Base-by-base conservation (phyloP, 73 alveolate species). In the Tetrahymena malaccensis region DNA sequence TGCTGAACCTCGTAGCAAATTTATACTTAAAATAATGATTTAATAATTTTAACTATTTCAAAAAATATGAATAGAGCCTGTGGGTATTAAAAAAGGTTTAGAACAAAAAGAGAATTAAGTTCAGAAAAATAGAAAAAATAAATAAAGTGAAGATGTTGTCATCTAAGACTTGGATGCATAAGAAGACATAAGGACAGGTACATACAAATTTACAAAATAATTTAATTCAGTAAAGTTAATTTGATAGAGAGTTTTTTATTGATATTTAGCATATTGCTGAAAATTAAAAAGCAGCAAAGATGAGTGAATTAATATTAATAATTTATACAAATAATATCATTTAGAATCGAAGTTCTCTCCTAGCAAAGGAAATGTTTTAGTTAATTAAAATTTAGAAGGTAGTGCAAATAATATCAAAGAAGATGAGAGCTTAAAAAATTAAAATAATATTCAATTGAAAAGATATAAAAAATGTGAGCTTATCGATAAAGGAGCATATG, bases 401-500 rank as follows among this genome's bases (percentile, higher is more conserved):
- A 70, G 89, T 70, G 31, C 22, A 4, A 70, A 70, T 8, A 70
- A 22, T 12, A 8, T 70, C 0, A 70, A 70, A 70, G 37, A 27
- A 22, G 89, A 27, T 19, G 89, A 70, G 11, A 70, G 25, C 25
- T 11, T 0, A 70, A 27, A n/a, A 8, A 17, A 70, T 22, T 25
- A 17, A 1, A 31, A 27, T 44, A 44, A 44, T 70, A 31, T 70
- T 27, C 8, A 10, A n/a, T 31, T 70, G 89, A 70, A 70, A 33
- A 70, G 89, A 70, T 70, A 70, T 70, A 70, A 70, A 70, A 70
- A 70, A 31, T 70, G 37, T 70, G 89, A 70, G 37, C 89, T 70
- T 27, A 70, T 70, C 4, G 89, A 70, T 11, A 70, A 70, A 31
- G 97, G 97, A 34, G 95, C 97, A 0, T 95, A 95, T 89, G 97